A percentile compares a stretch with the other conserved stretches of the same genome.
Conservation (phyloP, 2,329 filamentous ascomycete species). For the Ilyonectria robusta region DNA sequence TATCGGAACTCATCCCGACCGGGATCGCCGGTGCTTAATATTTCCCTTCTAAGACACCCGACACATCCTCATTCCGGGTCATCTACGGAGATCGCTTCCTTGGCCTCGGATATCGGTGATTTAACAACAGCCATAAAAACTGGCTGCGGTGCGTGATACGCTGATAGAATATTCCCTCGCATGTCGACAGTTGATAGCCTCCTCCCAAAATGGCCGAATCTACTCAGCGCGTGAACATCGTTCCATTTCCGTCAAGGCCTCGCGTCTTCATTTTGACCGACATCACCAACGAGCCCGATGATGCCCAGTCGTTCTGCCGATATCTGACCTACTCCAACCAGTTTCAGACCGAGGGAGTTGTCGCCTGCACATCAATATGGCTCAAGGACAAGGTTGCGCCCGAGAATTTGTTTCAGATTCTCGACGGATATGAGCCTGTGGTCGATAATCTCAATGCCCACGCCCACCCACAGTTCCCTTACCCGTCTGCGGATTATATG, state of each 20-base stretch:
- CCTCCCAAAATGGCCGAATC: background rate
- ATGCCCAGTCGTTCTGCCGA: constrained; percentile 60
- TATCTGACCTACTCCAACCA: constrained; percentile 62
- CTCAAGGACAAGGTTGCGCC: constrained; percentile 56
- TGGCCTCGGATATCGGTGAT: constrained; percentile 12
- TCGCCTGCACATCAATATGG: constrained; percentile 62
- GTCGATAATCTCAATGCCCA: constrained; percentile 64
- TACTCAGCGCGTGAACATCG: background rate
- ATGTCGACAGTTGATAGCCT: too few species aligned
- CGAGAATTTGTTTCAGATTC: constrained; percentile 52
- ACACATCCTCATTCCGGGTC: background rate
- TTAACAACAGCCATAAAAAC: background rate
- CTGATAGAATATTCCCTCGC: background rate
- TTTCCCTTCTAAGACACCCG: background rate
- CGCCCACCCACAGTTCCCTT: constrained; percentile 58
- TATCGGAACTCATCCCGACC: too few species aligned
- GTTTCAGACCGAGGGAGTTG: constrained; percentile 59
- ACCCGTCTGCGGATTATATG: constrained; percentile 55
- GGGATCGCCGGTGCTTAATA: background rate
- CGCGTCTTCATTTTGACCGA: constrained; percentile 61
- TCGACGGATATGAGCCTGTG: constrained; percentile 59
- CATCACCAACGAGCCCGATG: constrained; percentile 63
- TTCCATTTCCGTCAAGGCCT: constrained; percentile 44
- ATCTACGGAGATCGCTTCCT: constrained; percentile 9
- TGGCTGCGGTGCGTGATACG: too few species aligned